Evolutionary conservation across 345 rosid genomes (phyloP).

Genomic region (Populus deltoides): DNA sequence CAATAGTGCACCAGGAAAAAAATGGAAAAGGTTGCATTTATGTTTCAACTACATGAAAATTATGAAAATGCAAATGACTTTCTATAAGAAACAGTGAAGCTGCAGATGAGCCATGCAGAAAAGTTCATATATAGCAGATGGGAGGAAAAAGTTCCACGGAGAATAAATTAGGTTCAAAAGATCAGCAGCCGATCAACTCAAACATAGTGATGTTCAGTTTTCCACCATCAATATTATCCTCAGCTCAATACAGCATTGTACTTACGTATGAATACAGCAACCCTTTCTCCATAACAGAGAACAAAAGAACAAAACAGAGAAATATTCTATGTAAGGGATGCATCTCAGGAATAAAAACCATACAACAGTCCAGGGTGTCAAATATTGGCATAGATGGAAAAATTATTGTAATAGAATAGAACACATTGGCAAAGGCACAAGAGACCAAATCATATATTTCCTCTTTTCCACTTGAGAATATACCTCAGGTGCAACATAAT

Average conservation of each 20-base stretch:
- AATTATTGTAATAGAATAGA: not conserved
- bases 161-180: not conserved
- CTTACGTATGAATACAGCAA: not conserved
- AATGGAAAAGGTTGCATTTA: not conserved
- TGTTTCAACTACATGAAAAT: not conserved
- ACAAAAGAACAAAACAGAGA: not conserved
- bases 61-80: not conserved
- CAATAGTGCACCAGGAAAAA: not conserved
- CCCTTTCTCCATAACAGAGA: not conserved
- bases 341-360: not conserved
- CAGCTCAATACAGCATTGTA: not conserved
- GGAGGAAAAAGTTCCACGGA: not conserved
- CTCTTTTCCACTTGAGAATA: not conserved
- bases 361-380: not conserved
- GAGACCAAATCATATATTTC: not conserved
- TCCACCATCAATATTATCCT: not conserved
- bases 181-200: not conserved
- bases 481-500: constrained; percentile 77
- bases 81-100: not conserved
- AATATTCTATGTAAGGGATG: not conserved
- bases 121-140: not conserved
- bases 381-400: not conserved
- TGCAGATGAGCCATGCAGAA: not conserved
- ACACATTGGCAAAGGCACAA: not conserved
- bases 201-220: not conserved